These are phyloP conservation scores for Wickerhamiella lipophila DNA, from an alignment of 805 yeast genomes.

Conservation along the genomic window DNA sequence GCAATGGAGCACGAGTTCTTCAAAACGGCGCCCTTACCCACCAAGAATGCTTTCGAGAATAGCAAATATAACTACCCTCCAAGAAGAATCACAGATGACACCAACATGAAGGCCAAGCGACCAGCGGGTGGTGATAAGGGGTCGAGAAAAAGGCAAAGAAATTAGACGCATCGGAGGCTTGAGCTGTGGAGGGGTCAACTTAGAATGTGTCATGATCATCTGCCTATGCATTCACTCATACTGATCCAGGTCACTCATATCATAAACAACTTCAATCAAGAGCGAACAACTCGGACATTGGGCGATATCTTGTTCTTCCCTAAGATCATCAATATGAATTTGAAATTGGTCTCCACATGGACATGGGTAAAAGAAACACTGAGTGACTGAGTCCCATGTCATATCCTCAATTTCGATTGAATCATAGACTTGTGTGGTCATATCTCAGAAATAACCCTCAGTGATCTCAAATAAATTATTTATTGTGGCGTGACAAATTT, in stretches of 20 bases:
- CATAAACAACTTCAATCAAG: constrained; percentile 85
- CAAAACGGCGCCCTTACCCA: constrained; percentile 52
- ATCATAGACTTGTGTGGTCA: constrained; percentile 41
- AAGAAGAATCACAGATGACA: constrained; percentile 43
- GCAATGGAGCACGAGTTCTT: constrained; percentile 73
- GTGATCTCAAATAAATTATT: neutral
- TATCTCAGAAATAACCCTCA: neutral
- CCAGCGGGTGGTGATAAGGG: neutral
- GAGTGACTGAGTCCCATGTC: constrained; percentile 73
- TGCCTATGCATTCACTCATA: constrained; percentile 12
- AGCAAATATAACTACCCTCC: constrained; percentile 65
- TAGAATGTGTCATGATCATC: no score
- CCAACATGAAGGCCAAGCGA: constrained; percentile 16
- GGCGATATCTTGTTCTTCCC: constrained; percentile 86
- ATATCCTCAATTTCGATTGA: constrained; percentile 96
- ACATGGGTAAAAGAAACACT: constrained; percentile 85
- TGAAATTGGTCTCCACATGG: constrained; percentile 97
- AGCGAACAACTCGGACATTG: constrained; percentile 94
- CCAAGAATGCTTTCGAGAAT: constrained; percentile 69
- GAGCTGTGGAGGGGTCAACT: no score
- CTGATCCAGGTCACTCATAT: constrained; percentile 33
- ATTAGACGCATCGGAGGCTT: neutral
- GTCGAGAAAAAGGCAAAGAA: constrained; percentile 8
- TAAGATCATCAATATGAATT: constrained; percentile 67
- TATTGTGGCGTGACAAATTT: neutral